Evolutionary conservation across 2,329 filamentous ascomycete genomes (phyloP), one percentile per base, ranked within the genome.

Genomic region (Monilinia laxa): DNA sequence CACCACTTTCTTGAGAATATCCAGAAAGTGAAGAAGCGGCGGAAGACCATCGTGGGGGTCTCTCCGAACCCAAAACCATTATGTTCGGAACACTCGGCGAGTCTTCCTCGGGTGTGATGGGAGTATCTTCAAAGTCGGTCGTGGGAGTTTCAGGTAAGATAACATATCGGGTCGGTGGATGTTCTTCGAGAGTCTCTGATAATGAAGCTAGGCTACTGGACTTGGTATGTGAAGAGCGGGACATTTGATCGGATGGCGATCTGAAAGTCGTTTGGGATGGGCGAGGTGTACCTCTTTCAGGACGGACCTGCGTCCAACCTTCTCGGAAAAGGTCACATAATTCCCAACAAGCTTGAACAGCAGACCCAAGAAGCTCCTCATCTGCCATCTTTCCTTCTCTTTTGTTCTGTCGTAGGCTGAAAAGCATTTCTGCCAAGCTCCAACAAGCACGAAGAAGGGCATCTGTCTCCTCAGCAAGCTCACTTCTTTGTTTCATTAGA

Each of bases 311-410:
- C 4, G 91, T 92, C 92, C 93, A 97, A 23, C 92, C 92, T 79
- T 95, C 91, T 58, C 92, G 86, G 81, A 97, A 97, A 64, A 97
- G 87, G 78, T 97, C 92, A 76, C 92, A 96, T 7, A 97, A 84
- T 71, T 97, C 93, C 92, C 92, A 97, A 77, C 93, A 97, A 18
- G 93, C 92, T 75, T 97, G 93, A 0, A 97, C 90, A 1, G 93
- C 92, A 1, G 92, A 95, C 6, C 90, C 89, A 0, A 97, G 83
- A 0, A 97, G 82, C 74, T 97, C 93, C 74, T 94, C 92, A 70
- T 96, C 92, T 0, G 90, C 83, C 0, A 83, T 80, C 71, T 86
- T 90, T 25, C 87, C 87, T 71, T 95, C 91, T 45, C 90, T 84
- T 70, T 85, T 88, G 76, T 89, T 94, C 74, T 97, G 93, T 3